Conservation (phyloP, 1,139 yeast genomes). For the Torulaspora globosa region DNA sequence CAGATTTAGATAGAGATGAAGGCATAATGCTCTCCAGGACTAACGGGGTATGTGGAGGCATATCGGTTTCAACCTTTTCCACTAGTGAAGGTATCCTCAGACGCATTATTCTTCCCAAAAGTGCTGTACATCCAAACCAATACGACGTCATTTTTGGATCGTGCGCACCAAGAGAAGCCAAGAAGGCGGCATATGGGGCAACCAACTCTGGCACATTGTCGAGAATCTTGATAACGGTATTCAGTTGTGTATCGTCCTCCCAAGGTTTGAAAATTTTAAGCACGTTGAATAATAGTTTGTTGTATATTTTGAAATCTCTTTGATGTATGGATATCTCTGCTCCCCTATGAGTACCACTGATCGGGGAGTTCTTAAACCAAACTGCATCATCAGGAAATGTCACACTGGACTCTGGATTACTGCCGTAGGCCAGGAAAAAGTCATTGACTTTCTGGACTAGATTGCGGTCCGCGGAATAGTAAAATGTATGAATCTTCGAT, state of each 20-base stretch:
- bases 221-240: conserved; percentile 52
- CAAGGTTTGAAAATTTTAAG: conserved; percentile 71
- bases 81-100: conserved; percentile 48
- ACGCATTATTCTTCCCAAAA: conserved; percentile 55
- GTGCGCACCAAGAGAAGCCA: conserved; percentile 55
- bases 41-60: conserved; percentile 30
- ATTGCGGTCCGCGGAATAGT: conserved; percentile 41
- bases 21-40: conserved; percentile 62
- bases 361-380: conserved; percentile 44
- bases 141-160: conserved; percentile 74
- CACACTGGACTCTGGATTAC: conserved; percentile 57
- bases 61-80: conserved; percentile 27
- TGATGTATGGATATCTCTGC: conserved; percentile 41
- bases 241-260: conserved; percentile 64
- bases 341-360: conserved; percentile 21
- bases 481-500: conserved; percentile 53
- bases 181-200: conserved; percentile 62
- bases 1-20: conserved; percentile 54
- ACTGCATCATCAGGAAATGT: conserved; percentile 57
- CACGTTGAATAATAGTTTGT: conserved; percentile 61
- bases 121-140: conserved; percentile 72
- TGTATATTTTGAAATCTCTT: conserved; percentile 54
- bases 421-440: conserved; percentile 49
- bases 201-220: conserved; percentile 61
- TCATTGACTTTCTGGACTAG: conserved; percentile 41